Percentiles rank a stretch among this genome's conserved stretches.
phyloP scores from a whole-genome alignment of 2,329 filamentous ascomycete genomes.

The Arachnomyces sp. region DNA sequence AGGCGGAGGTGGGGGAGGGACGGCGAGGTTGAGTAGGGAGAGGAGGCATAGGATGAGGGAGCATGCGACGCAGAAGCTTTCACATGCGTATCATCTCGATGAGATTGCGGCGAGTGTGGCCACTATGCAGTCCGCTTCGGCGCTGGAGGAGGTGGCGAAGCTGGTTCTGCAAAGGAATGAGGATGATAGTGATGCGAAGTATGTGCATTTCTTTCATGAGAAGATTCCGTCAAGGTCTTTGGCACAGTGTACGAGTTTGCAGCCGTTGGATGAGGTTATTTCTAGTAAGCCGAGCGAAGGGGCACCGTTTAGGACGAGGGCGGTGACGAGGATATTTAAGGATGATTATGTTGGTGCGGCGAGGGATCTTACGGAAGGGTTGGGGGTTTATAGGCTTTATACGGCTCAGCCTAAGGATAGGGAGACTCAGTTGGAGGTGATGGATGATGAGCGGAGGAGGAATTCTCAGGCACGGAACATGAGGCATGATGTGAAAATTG shows the following conservation, averaged over 20 bases:
- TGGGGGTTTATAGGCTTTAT: constrained; percentile 49
- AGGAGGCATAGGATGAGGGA: constrained; percentile 72
- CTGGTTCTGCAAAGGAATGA: constrained; percentile 64
- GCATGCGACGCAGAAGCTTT: constrained; percentile 69
- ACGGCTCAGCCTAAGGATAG: constrained; percentile 45
- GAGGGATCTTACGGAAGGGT: constrained; percentile 61
- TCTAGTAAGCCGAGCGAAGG: constrained; percentile 55
- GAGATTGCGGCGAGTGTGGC: constrained; percentile 78
- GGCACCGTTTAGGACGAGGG: constrained; percentile 64
- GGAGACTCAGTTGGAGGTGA: constrained; percentile 47
- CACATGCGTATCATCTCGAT: constrained; percentile 69
- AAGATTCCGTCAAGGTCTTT: constrained; percentile 73
- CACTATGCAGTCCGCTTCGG: constrained; percentile 72
- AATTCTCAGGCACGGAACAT: constrained; percentile 33
- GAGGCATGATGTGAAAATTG: constrained; percentile 45
- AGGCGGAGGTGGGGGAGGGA: constrained; percentile 47
- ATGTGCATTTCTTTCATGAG: constrained; percentile 89
- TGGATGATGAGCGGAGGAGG: constrained; percentile 32
- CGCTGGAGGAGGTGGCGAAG: constrained; percentile 67
- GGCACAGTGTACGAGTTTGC: constrained; percentile 62
- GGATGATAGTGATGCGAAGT: constrained; percentile 66
- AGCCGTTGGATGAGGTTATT: constrained; percentile 62
- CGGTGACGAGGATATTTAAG: constrained; percentile 67
- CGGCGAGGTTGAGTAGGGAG: constrained; percentile 65
- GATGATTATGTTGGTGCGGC: constrained; percentile 63